phyloP scores from a whole-genome alignment of 306 rosid genomes.

The Gastrolobium villosum region DNA sequence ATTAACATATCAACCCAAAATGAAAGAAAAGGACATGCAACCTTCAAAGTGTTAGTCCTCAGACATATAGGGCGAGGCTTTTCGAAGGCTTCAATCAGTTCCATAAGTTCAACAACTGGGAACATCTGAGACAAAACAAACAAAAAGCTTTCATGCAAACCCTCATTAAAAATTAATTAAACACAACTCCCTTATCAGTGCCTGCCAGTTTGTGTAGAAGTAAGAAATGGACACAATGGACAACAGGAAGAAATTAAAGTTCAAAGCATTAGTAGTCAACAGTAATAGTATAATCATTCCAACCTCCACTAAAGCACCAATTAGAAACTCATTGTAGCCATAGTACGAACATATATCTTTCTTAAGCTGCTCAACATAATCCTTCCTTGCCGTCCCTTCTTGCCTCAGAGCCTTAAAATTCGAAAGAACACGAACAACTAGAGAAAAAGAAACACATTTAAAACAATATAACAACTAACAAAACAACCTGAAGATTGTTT shows the following conservation, averaged over 20 bases:
- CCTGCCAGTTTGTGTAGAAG: neutral
- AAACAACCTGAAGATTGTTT: neutral
- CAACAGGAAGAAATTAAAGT: neutral
- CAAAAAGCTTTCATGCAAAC: neutral
- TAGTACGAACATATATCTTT: slow-evolving; percentile 78
- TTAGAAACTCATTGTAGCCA: slow-evolving; percentile 88
- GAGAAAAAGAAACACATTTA: slow-evolving; percentile 12
- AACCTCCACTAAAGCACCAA: slow-evolving; percentile 90
- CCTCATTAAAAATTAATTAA: neutral
- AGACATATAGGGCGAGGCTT: slow-evolving; percentile 93
- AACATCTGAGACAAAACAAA: slow-evolving; percentile 71
- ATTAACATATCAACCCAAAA: slow-evolving; percentile 4
- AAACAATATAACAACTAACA: neutral
- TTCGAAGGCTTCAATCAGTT: slow-evolving; percentile 93
- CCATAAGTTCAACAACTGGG: slow-evolving; percentile 89
- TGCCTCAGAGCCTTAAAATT: slow-evolving; percentile 88
- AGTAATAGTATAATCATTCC: neutral
- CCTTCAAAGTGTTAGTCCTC: slow-evolving; percentile 96
- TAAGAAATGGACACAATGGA: neutral
- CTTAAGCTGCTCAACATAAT: slow-evolving; percentile 81
- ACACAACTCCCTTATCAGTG: neutral
- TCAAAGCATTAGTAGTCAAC: neutral
- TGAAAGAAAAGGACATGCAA: slow-evolving; percentile 37
- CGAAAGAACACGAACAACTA: slow-evolving; percentile 89
- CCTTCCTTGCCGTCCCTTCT: slow-evolving; percentile 74